These are phyloP conservation scores for Mycena latifolia DNA, from an alignment of 768 basidiomycete genomes.

Conservation along the genomic window DNA sequence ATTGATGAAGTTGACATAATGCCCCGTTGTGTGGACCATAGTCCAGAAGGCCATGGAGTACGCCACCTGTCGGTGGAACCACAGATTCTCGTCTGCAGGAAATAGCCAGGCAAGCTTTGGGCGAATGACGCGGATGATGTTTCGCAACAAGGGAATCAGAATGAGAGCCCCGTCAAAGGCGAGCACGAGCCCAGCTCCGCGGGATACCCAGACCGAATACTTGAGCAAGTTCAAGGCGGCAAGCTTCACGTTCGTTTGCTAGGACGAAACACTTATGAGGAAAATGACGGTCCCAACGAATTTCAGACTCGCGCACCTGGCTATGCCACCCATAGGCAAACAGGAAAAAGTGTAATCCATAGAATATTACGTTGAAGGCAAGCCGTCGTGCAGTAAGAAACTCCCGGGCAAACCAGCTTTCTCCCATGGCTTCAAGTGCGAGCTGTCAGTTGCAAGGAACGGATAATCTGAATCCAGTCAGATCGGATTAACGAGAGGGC, in stretches of 20 bases:
- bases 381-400: slow-evolving; percentile 74
- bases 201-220: slow-evolving; percentile 91
- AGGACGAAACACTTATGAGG: slow-evolving; percentile 17
- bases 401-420: slow-evolving; percentile 81
- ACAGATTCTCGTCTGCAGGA: slow-evolving; percentile 94
- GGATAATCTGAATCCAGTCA: slow-evolving; percentile 38
- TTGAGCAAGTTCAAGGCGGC: slow-evolving; percentile 82
- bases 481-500: slow-evolving; percentile 13
- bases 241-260: slow-evolving; percentile 74
- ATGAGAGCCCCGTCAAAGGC: slow-evolving; percentile 90
- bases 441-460: slow-evolving; percentile 13
- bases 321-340: slow-evolving; percentile 91
- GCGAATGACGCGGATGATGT: slow-evolving; percentile 85
- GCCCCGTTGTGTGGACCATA: slow-evolving; percentile 92
- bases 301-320: slow-evolving; percentile 63
- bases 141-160: slow-evolving; percentile 90
- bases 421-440: slow-evolving; percentile 60
- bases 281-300: neutral
- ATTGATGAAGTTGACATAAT: slow-evolving; percentile 87
- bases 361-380: slow-evolving; percentile 82
- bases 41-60: slow-evolving; percentile 95
- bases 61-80: slow-evolving; percentile 96
- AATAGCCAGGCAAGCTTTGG: slow-evolving; percentile 84
- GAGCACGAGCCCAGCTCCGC: slow-evolving; percentile 92
- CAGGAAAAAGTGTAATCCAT: slow-evolving; percentile 78